phyloP scores from a whole-genome alignment of 495 filamentous ascomycete species.

The Neurospora terricola region DNA sequence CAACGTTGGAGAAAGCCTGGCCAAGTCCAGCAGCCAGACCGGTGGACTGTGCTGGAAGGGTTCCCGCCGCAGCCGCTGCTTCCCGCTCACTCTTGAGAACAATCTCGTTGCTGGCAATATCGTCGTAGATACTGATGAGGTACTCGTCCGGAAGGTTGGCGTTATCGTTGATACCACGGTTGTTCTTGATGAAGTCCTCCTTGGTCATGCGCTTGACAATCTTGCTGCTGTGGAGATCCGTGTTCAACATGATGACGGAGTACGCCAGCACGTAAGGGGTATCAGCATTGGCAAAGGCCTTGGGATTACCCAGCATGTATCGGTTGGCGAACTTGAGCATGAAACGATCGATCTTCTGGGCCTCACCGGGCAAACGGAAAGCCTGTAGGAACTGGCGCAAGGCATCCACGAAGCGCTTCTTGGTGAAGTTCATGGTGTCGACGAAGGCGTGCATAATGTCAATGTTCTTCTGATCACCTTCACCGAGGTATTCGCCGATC shows the following conservation, averaged over 20 bases:
- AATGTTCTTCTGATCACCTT: slow-evolving; percentile 85
- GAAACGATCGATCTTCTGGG: slow-evolving; percentile 98
- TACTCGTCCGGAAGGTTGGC: slow-evolving; percentile 92
- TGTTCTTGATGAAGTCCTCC: slow-evolving; percentile 98
- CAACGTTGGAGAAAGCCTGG: slow-evolving; percentile 80
- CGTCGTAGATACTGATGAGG: slow-evolving; percentile 77
- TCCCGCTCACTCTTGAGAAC: slow-evolving; percentile 88
- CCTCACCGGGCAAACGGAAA: slow-evolving; percentile 91
- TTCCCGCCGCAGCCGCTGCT: slow-evolving; percentile 64
- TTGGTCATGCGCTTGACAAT: slow-evolving; percentile 83
- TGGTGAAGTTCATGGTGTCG: slow-evolving; percentile 88
- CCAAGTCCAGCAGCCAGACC: slow-evolving; percentile 79
- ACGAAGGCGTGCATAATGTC: slow-evolving; percentile 98
- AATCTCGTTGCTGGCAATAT: slow-evolving; percentile 87
- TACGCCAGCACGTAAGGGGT: slow-evolving; percentile 95
- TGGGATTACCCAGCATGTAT: slow-evolving; percentile 89
- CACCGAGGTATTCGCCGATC: slow-evolving; percentile 91
- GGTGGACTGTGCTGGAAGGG: slow-evolving; percentile 46
- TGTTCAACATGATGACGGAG: slow-evolving; percentile 94
- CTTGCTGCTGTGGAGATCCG: slow-evolving; percentile 85
- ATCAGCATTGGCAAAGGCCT: slow-evolving; percentile 96
- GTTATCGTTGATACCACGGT: slow-evolving; percentile 95
- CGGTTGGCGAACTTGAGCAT: slow-evolving; percentile 99
- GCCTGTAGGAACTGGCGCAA: slow-evolving; percentile 85
- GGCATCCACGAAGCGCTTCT: slow-evolving; percentile 86